A percentile compares a stretch with the other conserved stretches of the same genome.
Conservation (phyloP, 2,329 filamentous ascomycete genomes). For the Akanthomyces muscarius region DNA sequence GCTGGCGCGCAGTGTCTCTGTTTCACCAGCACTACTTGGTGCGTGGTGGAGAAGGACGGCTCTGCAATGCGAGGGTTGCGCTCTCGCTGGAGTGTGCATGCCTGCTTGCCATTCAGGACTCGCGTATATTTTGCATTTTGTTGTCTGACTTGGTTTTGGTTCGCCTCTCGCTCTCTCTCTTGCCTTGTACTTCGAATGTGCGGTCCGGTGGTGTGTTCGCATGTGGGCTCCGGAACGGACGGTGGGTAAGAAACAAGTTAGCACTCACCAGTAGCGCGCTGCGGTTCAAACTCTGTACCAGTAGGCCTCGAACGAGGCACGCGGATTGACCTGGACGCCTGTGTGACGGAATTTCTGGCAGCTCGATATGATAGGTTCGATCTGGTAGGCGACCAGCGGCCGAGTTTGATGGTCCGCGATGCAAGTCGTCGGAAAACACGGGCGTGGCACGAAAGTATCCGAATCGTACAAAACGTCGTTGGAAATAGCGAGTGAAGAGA, state of each 20-base stretch:
- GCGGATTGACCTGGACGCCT: not conserved
- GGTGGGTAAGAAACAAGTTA: slow-evolving; percentile 16
- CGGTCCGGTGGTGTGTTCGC: not conserved
- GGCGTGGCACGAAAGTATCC: not conserved
- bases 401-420: not conserved
- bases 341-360: not conserved
- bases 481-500: not conserved
- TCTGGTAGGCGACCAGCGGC: not conserved
- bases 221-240: slow-evolving; percentile 5
- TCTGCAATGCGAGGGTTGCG: not conserved
- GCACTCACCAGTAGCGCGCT: slow-evolving; percentile 13
- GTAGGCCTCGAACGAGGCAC: slow-evolving; percentile 1
- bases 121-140: not conserved
- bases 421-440: not conserved
- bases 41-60: not conserved
- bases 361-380: slow-evolving; percentile 4
- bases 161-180: not conserved
- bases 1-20: slow-evolving; percentile 6
- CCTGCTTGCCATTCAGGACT: not conserved
- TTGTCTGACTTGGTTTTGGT: not conserved
- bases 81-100: slow-evolving; percentile 3
- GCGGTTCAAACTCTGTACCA: not conserved
- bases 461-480: not conserved
- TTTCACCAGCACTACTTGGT: not conserved
- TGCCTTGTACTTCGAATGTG: not conserved